Base-by-base conservation (phyloP, 805 yeast species). In the Kluyveromyces aestuarii region DNA sequence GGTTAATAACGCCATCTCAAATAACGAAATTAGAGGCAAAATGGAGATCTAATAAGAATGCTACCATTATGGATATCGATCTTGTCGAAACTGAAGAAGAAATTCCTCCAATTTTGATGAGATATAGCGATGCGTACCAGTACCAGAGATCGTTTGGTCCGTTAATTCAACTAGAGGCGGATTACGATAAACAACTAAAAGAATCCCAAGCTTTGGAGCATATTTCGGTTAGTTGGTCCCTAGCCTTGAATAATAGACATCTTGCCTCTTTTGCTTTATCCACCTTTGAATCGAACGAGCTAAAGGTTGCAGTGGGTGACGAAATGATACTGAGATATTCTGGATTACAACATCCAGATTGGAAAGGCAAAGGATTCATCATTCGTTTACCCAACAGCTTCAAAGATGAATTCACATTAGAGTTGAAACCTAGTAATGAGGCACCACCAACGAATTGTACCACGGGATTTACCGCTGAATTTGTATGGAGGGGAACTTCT, bases 71-170 rank as follows among this genome's bases (percentile, higher is more conserved):
- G 27, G 95, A 87, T 57, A 66, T 81, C 46, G 80, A 77, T 37
- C 67, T 72, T 18, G 72, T 72, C 1, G 78, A 74, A 46, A 75
- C 69, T 35, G 71, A 66, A 44, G 87, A 78, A 46, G 84, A 82
- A 47, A 72, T 87, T 4, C 74, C 76, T 27, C 95, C 95, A 1
- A 80, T 86, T 38, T 70, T 84, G 47, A 74, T 87, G 74, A 74
- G 90, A 47, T 90, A 88, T 63, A 76, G 73, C 46, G 95, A 88
- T 64, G 95, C 90, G 0, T 82, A 75, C 62, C 88, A 87, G 60
- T 88, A 90, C 64, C 96, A 88, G 65, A 72, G 88, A 50, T 76
- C 87, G 4, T 88, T 83, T 66, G 93, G 86, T 10, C 96, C 96
- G 0, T 70, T 90, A 48, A 82, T 90, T 25, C 78, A 86, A 58